Base-by-base conservation (phyloP, 2,329 filamentous ascomycete genomes). In the Verticillium longisporum region DNA sequence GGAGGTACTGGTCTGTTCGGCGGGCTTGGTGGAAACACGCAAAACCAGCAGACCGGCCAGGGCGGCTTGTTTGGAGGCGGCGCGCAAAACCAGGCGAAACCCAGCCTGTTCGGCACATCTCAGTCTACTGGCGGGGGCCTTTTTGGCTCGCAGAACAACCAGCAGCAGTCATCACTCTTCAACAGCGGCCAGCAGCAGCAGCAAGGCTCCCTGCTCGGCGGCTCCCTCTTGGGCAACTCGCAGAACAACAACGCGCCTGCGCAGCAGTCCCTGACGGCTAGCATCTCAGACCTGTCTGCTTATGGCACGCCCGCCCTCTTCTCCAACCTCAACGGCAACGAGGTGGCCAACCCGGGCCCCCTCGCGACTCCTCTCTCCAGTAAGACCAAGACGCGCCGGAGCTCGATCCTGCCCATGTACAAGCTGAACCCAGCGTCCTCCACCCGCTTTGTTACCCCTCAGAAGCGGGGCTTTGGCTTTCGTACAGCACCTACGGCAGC, bases 261-360 rank as follows among this genome's bases (percentile, higher is more conserved):
- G 6, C 64, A 64, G 38, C 86, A 90, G 69, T 77, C 83, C 18
- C 78, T 97, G 61, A 92, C 89, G 37, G 88, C 92, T 5, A 95
- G 91, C 63, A 84, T 96, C 61, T 87, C 87, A 62, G 92, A 94
- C 65, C 82, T 87, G n/a, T 92, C 90, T 59, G 94, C 96, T 0
- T 99, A 96, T 70, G 95, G 95, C 50, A 92, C 91, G 59, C 86
- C 91, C 55, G 91, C 92, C 1, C 83, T 99, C 21, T 98, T 98
- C 74, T 85, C 88, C 36, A 89, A 88, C 59, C 78, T 97, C 15
- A 81, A 81, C 66, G 82, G 71, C 71, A 87, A 70, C 76, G 90
- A 76, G 77, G 77, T 79, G 60, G 82, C 74, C 73, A 92, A 92
- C 68, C 90, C 92, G 3, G 95, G 95, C 2, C 95, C 96, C 3